Evolutionary conservation across 202 grass and related monocot species (phyloP).

Genomic region (Eragrostis tef): DNA sequence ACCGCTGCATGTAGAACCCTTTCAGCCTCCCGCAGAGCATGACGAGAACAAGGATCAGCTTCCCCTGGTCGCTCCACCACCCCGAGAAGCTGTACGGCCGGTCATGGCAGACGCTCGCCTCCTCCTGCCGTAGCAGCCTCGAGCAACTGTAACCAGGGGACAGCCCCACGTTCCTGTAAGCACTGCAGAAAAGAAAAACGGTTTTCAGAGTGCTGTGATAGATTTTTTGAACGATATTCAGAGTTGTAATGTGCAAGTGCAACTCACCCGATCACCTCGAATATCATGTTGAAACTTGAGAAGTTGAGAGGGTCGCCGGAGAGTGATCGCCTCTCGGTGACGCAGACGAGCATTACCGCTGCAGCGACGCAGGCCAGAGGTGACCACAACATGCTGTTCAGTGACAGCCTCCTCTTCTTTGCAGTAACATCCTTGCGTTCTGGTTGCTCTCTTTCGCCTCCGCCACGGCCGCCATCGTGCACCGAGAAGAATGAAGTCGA

Average conservation of each 20-base stretch:
- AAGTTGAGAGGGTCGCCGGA: slow-evolving; percentile 73
- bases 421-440: background rate
- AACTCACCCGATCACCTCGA: slow-evolving; percentile 68
- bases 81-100: slow-evolving; percentile 57
- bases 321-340: slow-evolving; percentile 72
- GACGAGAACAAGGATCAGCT: slow-evolving; percentile 51
- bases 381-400: slow-evolving; percentile 44
- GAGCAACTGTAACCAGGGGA: slow-evolving; percentile 70
- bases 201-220: no score
- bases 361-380: slow-evolving; percentile 43
- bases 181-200: slow-evolving; percentile 43
- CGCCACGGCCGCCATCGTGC: background rate
- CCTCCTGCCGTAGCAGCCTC: slow-evolving; percentile 41
- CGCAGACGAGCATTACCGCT: slow-evolving; percentile 54
- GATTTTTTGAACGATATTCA: background rate
- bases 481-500: slow-evolving; percentile 47
- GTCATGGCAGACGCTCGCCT: slow-evolving; percentile 48
- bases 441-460: background rate
- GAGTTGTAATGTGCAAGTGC: background rate
- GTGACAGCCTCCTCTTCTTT: background rate
- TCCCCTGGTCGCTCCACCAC: slow-evolving; percentile 65
- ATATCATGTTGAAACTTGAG: slow-evolving; percentile 72
- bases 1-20: slow-evolving; percentile 32
- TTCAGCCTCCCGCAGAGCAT: slow-evolving; percentile 70
- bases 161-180: slow-evolving; percentile 71